Conservation (phyloP, 2,329 filamentous ascomycete genomes). For the Exophiala alcalophila region DNA sequence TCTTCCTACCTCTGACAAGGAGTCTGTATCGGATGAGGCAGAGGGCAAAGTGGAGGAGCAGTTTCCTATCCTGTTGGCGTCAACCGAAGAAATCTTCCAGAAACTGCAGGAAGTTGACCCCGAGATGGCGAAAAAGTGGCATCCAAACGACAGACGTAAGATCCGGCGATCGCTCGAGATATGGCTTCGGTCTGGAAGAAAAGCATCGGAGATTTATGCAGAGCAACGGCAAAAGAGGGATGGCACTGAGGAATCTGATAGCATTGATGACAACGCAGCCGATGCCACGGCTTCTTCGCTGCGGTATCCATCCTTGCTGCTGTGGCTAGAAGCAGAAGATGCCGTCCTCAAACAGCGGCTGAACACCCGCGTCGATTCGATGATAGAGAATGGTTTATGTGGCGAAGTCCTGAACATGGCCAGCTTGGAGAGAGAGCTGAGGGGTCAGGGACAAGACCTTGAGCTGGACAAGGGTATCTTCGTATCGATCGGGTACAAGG, state of each 20-base stretch:
- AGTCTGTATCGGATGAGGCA: conserved; percentile 27
- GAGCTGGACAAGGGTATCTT: conserved; percentile 84
- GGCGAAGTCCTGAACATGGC: conserved; percentile 53
- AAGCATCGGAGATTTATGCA: conserved; percentile 80
- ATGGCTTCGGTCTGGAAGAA: conserved; percentile 75
- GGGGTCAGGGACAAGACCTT: conserved; percentile 51
- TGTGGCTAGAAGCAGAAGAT: conserved; percentile 81
- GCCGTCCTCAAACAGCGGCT: conserved; percentile 68
- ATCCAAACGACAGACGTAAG: conserved; percentile 87
- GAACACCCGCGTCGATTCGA: conserved; percentile 74
- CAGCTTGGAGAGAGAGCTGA: conserved; percentile 32
- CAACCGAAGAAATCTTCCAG: conserved; percentile 68
- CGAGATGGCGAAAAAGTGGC: conserved; percentile 85
- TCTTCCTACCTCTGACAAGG: conserved; percentile 40
- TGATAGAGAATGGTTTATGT: conserved; percentile 68
- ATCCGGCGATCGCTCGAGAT: conserved; percentile 89
- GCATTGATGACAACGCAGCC: conserved; percentile 13
- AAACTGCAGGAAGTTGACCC: conserved; percentile 80
- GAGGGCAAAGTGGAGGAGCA: conserved; percentile 26
- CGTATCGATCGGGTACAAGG: conserved; percentile 95
- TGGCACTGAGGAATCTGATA: conserved; percentile 19
- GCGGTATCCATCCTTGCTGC: conserved; percentile 63
- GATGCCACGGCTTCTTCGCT: conserved; percentile 35
- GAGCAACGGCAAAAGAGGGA: conserved; percentile 55
- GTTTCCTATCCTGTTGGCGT: conserved; percentile 65